Evolutionary conservation across 108 stramenopile genomes (phyloP).

Genomic region (Seminavis robusta): DNA sequence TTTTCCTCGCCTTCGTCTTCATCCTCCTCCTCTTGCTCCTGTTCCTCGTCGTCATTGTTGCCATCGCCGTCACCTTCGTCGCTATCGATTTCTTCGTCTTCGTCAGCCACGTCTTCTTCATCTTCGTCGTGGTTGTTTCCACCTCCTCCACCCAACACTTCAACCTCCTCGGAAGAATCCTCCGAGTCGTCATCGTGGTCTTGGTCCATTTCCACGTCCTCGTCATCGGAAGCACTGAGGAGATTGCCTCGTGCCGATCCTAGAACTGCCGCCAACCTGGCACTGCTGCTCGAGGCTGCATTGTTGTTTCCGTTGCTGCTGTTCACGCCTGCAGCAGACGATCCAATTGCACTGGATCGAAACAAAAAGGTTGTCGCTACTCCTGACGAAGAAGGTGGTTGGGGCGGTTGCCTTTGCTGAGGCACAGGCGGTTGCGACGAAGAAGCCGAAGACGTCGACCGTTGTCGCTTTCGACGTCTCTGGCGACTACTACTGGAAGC

Average conservation of each 20-base stretch:
- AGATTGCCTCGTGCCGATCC: slow-evolving; percentile 2
- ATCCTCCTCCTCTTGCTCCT: slow-evolving; percentile 8
- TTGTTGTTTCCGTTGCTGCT: slow-evolving; percentile 1
- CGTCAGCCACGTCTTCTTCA: slow-evolving; percentile 8
- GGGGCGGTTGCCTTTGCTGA: neutral
- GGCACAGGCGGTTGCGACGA: neutral
- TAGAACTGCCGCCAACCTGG: slow-evolving; percentile 1
- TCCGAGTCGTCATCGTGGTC: slow-evolving; percentile 19
- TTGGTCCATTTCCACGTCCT: slow-evolving; percentile 6
- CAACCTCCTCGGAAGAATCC: slow-evolving; percentile 2
- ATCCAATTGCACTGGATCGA: too few species aligned
- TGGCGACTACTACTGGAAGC: neutral
- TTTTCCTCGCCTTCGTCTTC: slow-evolving; percentile 20
- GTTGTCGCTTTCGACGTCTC: neutral
- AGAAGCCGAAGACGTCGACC: neutral
- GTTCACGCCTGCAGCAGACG: neutral
- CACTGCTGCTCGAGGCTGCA: neutral
- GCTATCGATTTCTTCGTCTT: slow-evolving; percentile 3
- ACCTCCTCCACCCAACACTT: slow-evolving; percentile 7
- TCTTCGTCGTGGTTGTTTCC: slow-evolving; percentile 13
- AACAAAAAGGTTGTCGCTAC: neutral
- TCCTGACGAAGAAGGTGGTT: neutral
- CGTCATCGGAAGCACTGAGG: neutral
- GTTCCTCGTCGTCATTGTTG: slow-evolving; percentile 2
- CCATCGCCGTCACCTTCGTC: slow-evolving; percentile 13